These are phyloP conservation scores for Teunomyces funiuensis DNA, from an alignment of 805 yeast genomes.

Conservation along the genomic window DNA sequence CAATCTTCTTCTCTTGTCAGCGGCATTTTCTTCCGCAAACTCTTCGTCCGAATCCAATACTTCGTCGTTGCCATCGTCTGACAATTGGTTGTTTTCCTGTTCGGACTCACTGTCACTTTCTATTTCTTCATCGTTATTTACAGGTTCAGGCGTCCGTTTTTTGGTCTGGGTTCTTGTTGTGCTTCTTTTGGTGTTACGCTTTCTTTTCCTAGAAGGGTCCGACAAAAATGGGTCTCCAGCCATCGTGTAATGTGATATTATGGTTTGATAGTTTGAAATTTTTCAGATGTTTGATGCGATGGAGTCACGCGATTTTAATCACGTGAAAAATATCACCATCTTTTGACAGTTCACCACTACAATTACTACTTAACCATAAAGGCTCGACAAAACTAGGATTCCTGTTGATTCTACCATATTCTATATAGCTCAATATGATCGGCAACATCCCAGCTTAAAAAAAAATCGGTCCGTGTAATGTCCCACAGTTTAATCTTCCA, in stretches of 20 bases:
- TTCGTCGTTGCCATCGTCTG: slow-evolving; percentile 36
- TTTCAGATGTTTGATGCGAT: slow-evolving; percentile 9
- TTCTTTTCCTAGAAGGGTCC: slow-evolving; percentile 57
- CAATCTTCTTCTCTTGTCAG: slow-evolving; percentile 89
- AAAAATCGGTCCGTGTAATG: not conserved
- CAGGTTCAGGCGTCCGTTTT: slow-evolving; percentile 12
- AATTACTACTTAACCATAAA: not conserved
- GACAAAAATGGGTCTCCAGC: slow-evolving; percentile 63
- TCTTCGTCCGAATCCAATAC: slow-evolving; percentile 67
- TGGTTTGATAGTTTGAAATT: slow-evolving; percentile 2
- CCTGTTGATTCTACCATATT: not conserved
- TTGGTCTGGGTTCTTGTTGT: slow-evolving; percentile 18
- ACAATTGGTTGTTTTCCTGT: slow-evolving; percentile 20
- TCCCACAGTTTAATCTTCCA: slow-evolving; percentile 48
- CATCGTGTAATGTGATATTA: slow-evolving; percentile 26
- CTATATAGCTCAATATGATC: not conserved
- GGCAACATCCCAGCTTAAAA: not conserved
- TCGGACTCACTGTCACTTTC: slow-evolving; percentile 21
- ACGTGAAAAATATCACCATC: not conserved
- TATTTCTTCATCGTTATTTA: slow-evolving; percentile 44
- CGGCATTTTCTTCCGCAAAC: slow-evolving; percentile 73
- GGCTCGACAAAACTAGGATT: not conserved
- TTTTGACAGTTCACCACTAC: not conserved
- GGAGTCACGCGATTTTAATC: not conserved
- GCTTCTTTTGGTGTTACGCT: slow-evolving; percentile 29